Conservation (phyloP, 2,329 filamentous ascomycete genomes). For the Aureobasidium sp. region DNA sequence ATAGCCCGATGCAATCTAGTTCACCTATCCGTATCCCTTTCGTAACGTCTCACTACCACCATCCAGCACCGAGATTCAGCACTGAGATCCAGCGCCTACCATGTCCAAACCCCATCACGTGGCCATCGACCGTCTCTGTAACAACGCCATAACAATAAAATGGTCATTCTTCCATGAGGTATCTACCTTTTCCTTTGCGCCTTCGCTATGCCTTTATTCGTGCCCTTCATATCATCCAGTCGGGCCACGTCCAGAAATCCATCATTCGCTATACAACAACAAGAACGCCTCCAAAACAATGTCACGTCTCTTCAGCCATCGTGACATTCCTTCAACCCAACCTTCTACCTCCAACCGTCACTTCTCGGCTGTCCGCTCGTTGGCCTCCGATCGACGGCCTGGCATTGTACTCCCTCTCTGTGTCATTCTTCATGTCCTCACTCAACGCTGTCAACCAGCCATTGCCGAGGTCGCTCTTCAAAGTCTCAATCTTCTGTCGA, state of each 20-base stretch:
- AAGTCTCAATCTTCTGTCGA: constrained; percentile 75
- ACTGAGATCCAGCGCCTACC: no score
- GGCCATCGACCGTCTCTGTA: not conserved
- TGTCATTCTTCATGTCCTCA: constrained; percentile 47
- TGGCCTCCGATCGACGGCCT: constrained; percentile 15
- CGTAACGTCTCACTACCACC: not conserved
- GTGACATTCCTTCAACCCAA: constrained; percentile 21
- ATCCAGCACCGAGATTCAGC: no score
- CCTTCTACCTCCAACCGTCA: constrained; percentile 25
- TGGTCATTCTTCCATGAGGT: constrained; percentile 3
- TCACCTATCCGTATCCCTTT: not conserved
- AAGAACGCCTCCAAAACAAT: not conserved
- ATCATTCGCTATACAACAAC: constrained; percentile 8
- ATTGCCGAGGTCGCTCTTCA: constrained; percentile 76
- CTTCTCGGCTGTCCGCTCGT: constrained; percentile 21
- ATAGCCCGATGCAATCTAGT: not conserved
- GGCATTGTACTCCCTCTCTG: constrained; percentile 1
- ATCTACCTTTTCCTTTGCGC: constrained; percentile 4
- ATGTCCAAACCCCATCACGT: not conserved
- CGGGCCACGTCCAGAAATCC: not conserved
- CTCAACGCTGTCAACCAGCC: constrained; percentile 80
- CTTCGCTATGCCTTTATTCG: constrained; percentile 9
- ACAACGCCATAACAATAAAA: not conserved
- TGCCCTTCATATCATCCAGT: not conserved
- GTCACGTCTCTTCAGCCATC: not conserved